These are phyloP conservation scores for Trypanosoma caninum DNA, from an alignment of 208 protist genomes.

Conservation along the genomic window DNA sequence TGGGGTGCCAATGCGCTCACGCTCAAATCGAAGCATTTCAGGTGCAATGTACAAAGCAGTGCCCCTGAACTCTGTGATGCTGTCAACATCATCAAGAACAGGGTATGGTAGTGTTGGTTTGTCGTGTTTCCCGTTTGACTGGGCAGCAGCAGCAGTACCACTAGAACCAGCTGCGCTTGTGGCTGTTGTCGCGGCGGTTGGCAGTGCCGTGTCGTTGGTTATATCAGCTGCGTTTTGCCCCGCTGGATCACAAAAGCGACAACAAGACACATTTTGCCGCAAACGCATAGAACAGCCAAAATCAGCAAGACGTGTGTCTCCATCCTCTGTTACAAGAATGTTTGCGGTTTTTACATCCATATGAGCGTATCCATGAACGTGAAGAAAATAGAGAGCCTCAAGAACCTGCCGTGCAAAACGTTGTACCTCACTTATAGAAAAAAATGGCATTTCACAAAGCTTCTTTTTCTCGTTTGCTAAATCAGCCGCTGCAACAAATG, in stretches of 20 bases:
- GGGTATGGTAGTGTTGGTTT: constrained; percentile 24
- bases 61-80: constrained; percentile 74
- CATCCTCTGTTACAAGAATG: constrained; percentile 69
- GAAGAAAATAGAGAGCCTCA: constrained; percentile 75
- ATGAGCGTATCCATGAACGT: constrained; percentile 81
- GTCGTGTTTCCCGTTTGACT: background rate
- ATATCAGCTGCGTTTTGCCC: background rate
- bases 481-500: background rate
- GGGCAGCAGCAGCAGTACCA: background rate
- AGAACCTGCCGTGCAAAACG: constrained; percentile 72
- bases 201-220: background rate
- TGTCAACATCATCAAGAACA: constrained; percentile 47
- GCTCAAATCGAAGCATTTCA: constrained; percentile 63
- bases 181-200: background rate
- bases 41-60: constrained; percentile 66
- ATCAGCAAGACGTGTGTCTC: constrained; percentile 88
- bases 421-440: constrained; percentile 64
- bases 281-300: constrained; percentile 90
- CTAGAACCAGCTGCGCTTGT: background rate
- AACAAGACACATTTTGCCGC: constrained; percentile 4
- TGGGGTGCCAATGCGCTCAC: constrained; percentile 18
- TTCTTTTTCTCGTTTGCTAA: background rate
- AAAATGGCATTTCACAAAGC: constrained; percentile 30
- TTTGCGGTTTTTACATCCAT: constrained; percentile 92
- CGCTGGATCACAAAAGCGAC: background rate